These are phyloP conservation scores for Cercophora scortea DNA, from an alignment of 495 filamentous ascomycete genomes.

Conservation along the genomic window DNA sequence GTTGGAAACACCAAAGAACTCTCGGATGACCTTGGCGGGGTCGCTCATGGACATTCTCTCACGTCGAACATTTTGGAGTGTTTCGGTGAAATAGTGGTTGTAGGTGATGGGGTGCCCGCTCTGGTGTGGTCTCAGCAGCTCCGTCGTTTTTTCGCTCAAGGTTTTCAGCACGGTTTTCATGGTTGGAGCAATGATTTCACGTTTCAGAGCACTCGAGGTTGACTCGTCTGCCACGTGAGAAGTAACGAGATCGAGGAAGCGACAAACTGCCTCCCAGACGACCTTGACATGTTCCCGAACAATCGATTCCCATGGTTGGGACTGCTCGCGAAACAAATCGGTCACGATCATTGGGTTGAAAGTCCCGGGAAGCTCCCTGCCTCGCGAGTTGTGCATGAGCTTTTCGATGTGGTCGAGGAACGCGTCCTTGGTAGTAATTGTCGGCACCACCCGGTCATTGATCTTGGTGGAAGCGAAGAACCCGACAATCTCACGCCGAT, in stretches of 20 bases:
- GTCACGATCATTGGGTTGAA: conserved; percentile 40
- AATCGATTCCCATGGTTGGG: conserved; percentile 27
- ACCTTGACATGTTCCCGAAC: conserved; percentile 10
- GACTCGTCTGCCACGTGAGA: conserved; percentile 20
- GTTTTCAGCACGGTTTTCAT: conserved; percentile 14
- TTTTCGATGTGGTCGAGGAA: conserved; percentile 27
- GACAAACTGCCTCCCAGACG: conserved; percentile 19
- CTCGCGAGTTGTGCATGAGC: conserved; percentile 22
- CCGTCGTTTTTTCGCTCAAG: conserved; percentile 20
- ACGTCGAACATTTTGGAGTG: conserved; percentile 31
- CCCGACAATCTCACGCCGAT: conserved; percentile 27
- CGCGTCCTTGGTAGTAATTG: conserved; percentile 8
- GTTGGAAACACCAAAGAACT: conserved; percentile 12
- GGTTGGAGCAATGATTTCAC: conserved; percentile 20
- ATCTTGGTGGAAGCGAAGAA: neutral
- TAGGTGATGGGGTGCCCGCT: conserved; percentile 46
- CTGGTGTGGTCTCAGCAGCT: conserved; percentile 28
- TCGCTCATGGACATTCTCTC: conserved; percentile 9
- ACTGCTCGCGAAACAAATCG: conserved; percentile 40
- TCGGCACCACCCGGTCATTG: neutral
- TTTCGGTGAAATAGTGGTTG: conserved; percentile 48
- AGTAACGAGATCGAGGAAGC: conserved; percentile 20
- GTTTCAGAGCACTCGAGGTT: conserved; percentile 20
- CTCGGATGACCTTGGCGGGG: neutral
- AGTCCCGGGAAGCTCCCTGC: conserved; percentile 38